These are phyloP conservation scores for Zea luxurians DNA, from an alignment of 176 grass and related monocot genomes.

Conservation along the genomic window DNA sequence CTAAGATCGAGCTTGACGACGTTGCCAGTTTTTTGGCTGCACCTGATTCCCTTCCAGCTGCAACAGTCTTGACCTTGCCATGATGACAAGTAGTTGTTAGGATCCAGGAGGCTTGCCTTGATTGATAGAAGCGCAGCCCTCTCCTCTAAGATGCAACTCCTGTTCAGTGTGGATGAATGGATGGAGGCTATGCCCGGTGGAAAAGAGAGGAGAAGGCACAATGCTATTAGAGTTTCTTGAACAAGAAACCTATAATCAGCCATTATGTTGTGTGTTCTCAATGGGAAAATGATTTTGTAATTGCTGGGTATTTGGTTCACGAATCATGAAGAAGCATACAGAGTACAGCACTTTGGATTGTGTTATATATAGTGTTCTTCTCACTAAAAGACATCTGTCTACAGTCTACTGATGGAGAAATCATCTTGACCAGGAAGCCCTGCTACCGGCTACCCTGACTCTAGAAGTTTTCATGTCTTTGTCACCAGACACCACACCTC, in stretches of 20 bases:
- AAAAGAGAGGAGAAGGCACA: constrained; percentile 12
- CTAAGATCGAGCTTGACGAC: constrained; percentile 47
- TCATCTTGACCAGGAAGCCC: neutral
- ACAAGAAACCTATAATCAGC: neutral
- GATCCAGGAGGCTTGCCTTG: constrained; percentile 35
- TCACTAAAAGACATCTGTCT: neutral
- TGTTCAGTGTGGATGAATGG: neutral
- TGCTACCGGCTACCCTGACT: neutral
- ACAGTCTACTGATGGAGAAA: neutral
- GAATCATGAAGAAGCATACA: no score
- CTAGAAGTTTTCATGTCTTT: neutral
- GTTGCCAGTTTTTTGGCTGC: constrained; percentile 33
- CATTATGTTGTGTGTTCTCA: neutral
- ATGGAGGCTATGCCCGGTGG: neutral
- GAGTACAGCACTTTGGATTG: neutral
- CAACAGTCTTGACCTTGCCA: constrained; percentile 50
- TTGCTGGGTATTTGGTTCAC: neutral
- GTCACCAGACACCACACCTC: neutral
- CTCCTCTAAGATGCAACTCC: constrained; percentile 24
- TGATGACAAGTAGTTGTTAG: constrained; percentile 9
- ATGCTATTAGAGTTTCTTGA: neutral
- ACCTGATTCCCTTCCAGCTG: constrained; percentile 43
- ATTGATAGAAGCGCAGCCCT: constrained; percentile 35
- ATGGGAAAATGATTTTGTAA: neutral
- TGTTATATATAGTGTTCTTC: constrained; percentile 23